phyloP scores from a whole-genome alignment of 1,139 yeast species.

The Pneumocystis sp. region DNA sequence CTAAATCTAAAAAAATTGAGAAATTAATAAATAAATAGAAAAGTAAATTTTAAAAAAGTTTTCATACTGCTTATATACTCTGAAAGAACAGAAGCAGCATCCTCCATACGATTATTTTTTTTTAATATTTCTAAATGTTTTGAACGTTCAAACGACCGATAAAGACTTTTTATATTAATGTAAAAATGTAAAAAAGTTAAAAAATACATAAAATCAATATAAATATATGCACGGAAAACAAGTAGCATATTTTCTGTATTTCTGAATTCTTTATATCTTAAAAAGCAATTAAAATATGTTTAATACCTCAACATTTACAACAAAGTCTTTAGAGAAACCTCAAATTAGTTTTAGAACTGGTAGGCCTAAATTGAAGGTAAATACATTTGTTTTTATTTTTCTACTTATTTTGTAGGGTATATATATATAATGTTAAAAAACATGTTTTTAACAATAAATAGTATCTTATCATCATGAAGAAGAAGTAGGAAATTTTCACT shows the following conservation, averaged over 20 bases:
- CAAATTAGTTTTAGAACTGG: neutral
- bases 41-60: neutral
- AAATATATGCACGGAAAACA: neutral
- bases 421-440: neutral
- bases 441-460: neutral
- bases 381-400: neutral
- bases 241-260: neutral
- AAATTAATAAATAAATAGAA: neutral
- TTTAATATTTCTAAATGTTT: neutral
- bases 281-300: neutral
- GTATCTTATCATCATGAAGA: conserved; percentile 76
- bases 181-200: neutral
- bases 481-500: conserved; percentile 58
- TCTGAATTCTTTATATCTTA: neutral
- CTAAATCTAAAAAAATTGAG: conserved; percentile 23
- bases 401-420: neutral
- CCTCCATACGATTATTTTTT: neutral
- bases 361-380: neutral
- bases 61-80: neutral
- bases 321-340: neutral
- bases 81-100: neutral
- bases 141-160: neutral
- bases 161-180: neutral
- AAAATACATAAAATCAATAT: neutral
- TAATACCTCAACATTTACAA: neutral